Evolutionary conservation across 2,329 filamentous ascomycete genomes (phyloP), one percentile per base, ranked within the genome.

Genomic region (Colletotrichum tropicicola): DNA sequence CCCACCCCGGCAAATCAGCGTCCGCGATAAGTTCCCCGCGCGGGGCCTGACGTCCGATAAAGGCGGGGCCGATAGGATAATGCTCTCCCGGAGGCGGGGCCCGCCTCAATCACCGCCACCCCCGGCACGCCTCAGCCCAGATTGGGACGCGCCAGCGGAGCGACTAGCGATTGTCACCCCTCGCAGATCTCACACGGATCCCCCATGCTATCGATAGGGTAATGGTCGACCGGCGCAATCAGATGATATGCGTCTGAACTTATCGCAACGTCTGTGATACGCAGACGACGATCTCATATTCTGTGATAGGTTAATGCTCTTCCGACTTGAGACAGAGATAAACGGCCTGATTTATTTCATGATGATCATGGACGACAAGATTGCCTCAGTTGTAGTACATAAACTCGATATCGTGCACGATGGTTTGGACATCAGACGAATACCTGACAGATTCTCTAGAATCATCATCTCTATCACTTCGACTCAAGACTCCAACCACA

Each of bases 41-140:
- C 39, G 27, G 39, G n/a, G 39, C 21, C n/a, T 44, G 37, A 25
- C 39, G 28, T 35, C 52, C 52, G 52, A 13, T 6, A 19, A 5
- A 35, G 13, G 52, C 17, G 52, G 39, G 52, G 39, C 52, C 39
- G 58, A 61, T 61, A 61, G 59, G 41, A 37, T 49, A 57, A 48
- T 61, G 59, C 52, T 57, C 44, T 17, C 17, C 52, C 52, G 52
- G 52, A 0, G 21, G 15, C 23, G 52, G 32, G 32, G 23, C 43
- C 41, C 17, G 15, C 49, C 21, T 55, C 52, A 54, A 28, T 17
- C 13, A n/a, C 23, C n/a, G 13, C 17, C 28, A 5, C 6, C 12
- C 13, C 49, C 10, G 19, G 30, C 32, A 39, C 35, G 13, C 5
- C n/a, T 27, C 21, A 25, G 30, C 30, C 49, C 21, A 37, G 30